Evolutionary conservation across 2,329 filamentous ascomycete species (phyloP).

Genomic region (Fusarium vanettenii): DNA sequence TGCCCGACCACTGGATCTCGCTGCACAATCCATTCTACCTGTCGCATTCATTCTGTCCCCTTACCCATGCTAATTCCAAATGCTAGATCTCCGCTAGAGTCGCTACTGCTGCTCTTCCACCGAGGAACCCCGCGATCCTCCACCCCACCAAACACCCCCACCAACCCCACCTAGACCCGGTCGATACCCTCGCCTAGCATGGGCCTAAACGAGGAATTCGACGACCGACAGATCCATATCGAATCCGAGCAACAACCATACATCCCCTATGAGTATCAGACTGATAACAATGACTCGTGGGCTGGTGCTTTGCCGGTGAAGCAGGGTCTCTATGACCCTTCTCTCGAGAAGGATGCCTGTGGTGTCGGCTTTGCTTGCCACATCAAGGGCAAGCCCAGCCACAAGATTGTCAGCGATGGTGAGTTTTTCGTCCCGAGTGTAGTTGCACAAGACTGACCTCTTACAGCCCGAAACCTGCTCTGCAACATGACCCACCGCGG

Average conservation of each 20-base stretch:
- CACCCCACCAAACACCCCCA: constrained; percentile 39
- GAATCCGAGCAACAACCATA: constrained; percentile 71
- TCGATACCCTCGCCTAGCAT: constrained; percentile 71
- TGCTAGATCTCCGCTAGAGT: constrained; percentile 40
- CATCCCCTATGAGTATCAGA: constrained; percentile 85
- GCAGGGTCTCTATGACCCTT: constrained; percentile 98
- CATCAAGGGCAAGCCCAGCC: constrained; percentile 96
- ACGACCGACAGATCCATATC: constrained; percentile 73
- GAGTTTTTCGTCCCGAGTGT: constrained; percentile 50
- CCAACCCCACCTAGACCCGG: constrained; percentile 39
- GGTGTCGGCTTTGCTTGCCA: constrained; percentile 99
- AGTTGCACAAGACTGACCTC: not conserved
- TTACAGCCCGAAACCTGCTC: constrained; percentile 84
- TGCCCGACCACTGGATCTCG: not conserved
- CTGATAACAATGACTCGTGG: constrained; percentile 88
- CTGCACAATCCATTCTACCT: not conserved
- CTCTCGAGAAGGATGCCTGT: constrained; percentile 98
- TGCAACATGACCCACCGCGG: constrained; percentile 99
- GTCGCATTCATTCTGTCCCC: constrained; percentile 13
- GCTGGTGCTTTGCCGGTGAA: constrained; percentile 95
- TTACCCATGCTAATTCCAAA: constrained; percentile 36
- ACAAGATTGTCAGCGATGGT: constrained; percentile 99
- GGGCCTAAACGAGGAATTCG: constrained; percentile 74
- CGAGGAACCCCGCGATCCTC: constrained; percentile 41
- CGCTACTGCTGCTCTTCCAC: constrained; percentile 41